phyloP scores from a whole-genome alignment of 768 basidiomycete species.

The Tylopilus subfusipes region DNA sequence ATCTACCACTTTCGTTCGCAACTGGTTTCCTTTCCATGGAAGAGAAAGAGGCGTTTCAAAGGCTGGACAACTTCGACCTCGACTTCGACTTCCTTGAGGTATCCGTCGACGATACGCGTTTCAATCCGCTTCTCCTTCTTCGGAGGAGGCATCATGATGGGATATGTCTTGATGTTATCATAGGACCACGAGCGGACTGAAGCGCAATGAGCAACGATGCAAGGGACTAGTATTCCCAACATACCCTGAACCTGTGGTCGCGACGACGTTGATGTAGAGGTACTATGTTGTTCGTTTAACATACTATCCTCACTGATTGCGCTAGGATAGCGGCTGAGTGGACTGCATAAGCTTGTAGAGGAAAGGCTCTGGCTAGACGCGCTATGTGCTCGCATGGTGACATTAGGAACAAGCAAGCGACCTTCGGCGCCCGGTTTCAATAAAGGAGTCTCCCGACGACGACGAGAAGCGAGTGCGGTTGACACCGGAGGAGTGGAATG shows the following conservation, averaged over 20 bases:
- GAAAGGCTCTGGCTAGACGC: constrained; percentile 33
- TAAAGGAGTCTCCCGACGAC: constrained; percentile 50
- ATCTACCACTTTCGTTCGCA: constrained; percentile 28
- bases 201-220: constrained; percentile 6
- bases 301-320: constrained; percentile 37
- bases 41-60: constrained; percentile 67
- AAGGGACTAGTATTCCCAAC: constrained; percentile 15
- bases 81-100: constrained; percentile 49
- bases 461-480: constrained; percentile 33
- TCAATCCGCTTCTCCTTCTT: constrained; percentile 52
- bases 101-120: constrained; percentile 45
- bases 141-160: constrained; percentile 47
- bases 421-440: constrained; percentile 62
- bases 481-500: constrained; percentile 37
- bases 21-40: constrained; percentile 45
- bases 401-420: constrained; percentile 54
- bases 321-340: constrained; percentile 40
- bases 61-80: constrained; percentile 54
- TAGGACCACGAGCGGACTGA: constrained; percentile 74
- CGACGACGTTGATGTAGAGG: constrained; percentile 21
- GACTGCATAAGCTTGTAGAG: constrained; percentile 32
- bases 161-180: constrained; percentile 67
- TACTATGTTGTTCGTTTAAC: constrained; percentile 25
- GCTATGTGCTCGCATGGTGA: constrained; percentile 34
- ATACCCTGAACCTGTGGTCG: constrained; percentile 54